A percentile compares a stretch with the other conserved stretches of the same genome.
Evolutionary conservation across 352 stramenopile species (phyloP).

Genomic region (Globisporangium megalacanthum): DNA sequence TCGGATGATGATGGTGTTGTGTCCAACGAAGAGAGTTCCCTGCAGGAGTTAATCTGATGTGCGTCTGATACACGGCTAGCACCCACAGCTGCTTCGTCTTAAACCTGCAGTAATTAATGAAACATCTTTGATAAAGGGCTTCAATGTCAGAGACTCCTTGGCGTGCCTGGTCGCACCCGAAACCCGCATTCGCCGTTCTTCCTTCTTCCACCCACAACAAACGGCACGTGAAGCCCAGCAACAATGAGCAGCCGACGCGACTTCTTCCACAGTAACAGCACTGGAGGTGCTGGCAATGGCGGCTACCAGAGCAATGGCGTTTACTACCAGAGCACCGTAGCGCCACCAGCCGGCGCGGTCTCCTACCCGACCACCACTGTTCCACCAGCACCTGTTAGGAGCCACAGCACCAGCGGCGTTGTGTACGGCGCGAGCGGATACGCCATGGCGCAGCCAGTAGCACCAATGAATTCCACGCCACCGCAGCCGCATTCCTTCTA

Average conservation of each 20-base stretch:
- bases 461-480: not conserved
- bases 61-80: not conserved
- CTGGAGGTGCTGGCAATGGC: not conserved
- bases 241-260: slow-evolving; percentile 6
- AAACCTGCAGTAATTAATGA: no score
- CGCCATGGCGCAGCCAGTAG: slow-evolving; percentile 2
- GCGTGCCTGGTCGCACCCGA: no score
- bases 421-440: not conserved
- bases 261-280: slow-evolving; percentile 2
- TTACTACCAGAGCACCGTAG: slow-evolving; percentile 11
- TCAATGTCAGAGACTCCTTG: no score
- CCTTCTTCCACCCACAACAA: not conserved
- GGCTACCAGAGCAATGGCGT: slow-evolving; percentile 12
- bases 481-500: not conserved
- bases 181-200: no score
- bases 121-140: no score
- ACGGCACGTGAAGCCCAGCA: not conserved
- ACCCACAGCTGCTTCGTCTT: no score
- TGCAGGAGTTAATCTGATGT: not conserved
- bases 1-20: slow-evolving; percentile 2
- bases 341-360: not conserved
- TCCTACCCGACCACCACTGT: not conserved
- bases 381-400: not conserved
- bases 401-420: not conserved
- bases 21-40: not conserved